Conservation (phyloP, 805 yeast species). For the Wickerhamiella azymoides region DNA sequence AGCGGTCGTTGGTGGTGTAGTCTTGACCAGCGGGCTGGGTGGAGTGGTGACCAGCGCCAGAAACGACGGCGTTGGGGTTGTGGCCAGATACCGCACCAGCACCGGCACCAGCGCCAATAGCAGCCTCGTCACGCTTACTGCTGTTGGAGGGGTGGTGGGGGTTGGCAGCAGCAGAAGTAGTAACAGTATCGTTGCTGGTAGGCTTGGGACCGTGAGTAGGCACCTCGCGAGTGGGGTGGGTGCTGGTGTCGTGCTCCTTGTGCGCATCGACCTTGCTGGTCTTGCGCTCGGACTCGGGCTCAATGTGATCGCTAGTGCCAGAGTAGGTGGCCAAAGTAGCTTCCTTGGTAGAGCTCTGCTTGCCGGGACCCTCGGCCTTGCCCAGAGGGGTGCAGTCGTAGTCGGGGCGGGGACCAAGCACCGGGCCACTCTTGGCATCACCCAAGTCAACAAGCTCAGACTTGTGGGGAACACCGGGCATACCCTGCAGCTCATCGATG, state of each 20-base stretch:
- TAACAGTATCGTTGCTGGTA: not conserved
- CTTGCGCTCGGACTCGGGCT: not conserved
- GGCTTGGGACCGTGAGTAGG: not conserved
- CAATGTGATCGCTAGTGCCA: not conserved
- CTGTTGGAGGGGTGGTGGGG: not conserved
- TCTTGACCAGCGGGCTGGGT: not conserved
- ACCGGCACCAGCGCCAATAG: not conserved
- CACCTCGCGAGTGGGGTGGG: not conserved
- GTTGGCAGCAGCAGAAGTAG: not conserved
- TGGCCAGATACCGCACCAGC: not conserved
- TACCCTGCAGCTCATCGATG: slow-evolving; percentile 17
- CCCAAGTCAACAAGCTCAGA: slow-evolving; percentile 18
- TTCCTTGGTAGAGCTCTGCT: not conserved
- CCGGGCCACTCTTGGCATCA: slow-evolving; percentile 18
- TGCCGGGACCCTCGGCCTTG: slow-evolving; percentile 6
- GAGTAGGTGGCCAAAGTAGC: slow-evolving; percentile 3
- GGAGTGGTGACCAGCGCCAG: not conserved
- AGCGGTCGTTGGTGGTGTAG: not conserved
- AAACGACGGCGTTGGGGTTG: not conserved
- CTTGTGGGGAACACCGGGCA: slow-evolving; percentile 20
- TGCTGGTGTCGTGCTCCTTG: not conserved
- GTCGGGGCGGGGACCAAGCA: slow-evolving; percentile 10
- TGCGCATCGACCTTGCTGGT: not conserved
- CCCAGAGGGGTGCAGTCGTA: slow-evolving; percentile 3
- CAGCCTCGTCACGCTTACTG: not conserved